Evolutionary conservation across 1,284 basidiomycete species (phyloP), one percentile per base, ranked within the genome.

Genomic region (Austroboletus novae-zelandiae): DNA sequence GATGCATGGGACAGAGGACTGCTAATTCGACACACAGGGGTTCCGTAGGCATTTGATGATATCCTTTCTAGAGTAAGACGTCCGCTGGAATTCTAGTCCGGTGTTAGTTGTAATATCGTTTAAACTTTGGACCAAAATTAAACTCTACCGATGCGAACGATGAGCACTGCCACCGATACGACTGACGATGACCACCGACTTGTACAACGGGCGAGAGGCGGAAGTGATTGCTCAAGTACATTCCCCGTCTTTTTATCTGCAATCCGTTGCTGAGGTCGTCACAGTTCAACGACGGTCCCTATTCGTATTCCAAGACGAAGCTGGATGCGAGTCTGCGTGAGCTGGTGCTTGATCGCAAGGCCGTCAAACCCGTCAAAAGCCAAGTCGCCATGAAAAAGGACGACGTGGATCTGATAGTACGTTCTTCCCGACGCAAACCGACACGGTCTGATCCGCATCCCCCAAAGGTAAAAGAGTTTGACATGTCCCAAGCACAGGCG

Each of bases 271-370:
- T 63, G 36, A 61, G 23, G 45, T 15, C 35, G 20, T 15, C 30
- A 6, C 36, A 79, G 77, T 80, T 78, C 51, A 63, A 52, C 31
- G 78, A 80, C 53, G 79, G 79, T 25, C 6, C 25, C 1, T 68
- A 68, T 43, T 70, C 74, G 13, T 80, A 79, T 51, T 77, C 75
- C 15, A 80, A 78, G 56, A 69, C 68, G 47, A 79, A 75, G 57
- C 67, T 80, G 48, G 78, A 80, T 45, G 75, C 78, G 31, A 76
- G 72, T 32, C 71, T 73, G 52, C 67, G 54, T 55, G 43, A 69
- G 48, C 23, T 65, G 50, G 43, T 54, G 9, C 45, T 48, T 4
- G 61, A 70, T 18, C 67, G 55, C 49, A 69, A 63, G 52, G 46
- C 54, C 4, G 45, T 50, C 51, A 67, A 70, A 41, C 35, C 67